phyloP scores from a whole-genome alignment of 805 yeast species.

The Cephaloascus fragrans region DNA sequence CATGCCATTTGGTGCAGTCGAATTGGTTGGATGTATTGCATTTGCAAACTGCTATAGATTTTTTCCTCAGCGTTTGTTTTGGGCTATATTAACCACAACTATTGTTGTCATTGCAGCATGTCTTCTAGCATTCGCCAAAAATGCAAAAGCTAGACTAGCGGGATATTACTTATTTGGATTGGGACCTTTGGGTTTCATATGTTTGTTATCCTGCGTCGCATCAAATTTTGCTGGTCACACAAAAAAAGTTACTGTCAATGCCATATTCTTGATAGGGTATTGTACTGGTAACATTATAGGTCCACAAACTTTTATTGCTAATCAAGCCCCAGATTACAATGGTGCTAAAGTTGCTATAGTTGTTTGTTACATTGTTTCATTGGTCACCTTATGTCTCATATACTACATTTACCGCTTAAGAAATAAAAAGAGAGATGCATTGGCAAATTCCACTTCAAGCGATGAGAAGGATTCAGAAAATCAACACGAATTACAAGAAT shows the following conservation, averaged over 20 bases:
- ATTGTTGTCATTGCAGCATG: conserved; percentile 17
- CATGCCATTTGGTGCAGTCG: conserved; percentile 40
- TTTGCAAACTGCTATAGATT: conserved; percentile 16
- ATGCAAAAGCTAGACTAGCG: conserved; percentile 21
- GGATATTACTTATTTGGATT: conserved; percentile 26
- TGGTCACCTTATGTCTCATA: conserved; percentile 15
- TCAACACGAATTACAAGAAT: too few species aligned
- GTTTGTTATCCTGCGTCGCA: conserved; percentile 24
- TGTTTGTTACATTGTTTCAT: conserved; percentile 17
- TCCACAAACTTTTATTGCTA: conserved; percentile 36
- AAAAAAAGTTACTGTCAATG: conserved; percentile 39
- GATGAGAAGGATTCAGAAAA: conserved; percentile 9
- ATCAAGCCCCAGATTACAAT: conserved; percentile 33
- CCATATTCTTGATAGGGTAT: conserved; percentile 35
- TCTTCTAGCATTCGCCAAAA: conserved; percentile 31
- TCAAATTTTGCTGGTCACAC: conserved; percentile 49
- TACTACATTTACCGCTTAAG: conserved; percentile 18
- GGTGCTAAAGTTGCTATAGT: conserved; percentile 32
- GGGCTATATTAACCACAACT: conserved; percentile 14
- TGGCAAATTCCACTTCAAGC: conserved; percentile 7
- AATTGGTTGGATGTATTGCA: conserved; percentile 23
- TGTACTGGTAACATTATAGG: conserved; percentile 49
- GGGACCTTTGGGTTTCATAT: conserved; percentile 17
- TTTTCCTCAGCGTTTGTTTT: conserved; percentile 13
- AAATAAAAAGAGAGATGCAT: conserved; percentile 26